Evolutionary conservation across 169 alveolate genomes (phyloP).

Genomic region (Theileria annulata): DNA sequence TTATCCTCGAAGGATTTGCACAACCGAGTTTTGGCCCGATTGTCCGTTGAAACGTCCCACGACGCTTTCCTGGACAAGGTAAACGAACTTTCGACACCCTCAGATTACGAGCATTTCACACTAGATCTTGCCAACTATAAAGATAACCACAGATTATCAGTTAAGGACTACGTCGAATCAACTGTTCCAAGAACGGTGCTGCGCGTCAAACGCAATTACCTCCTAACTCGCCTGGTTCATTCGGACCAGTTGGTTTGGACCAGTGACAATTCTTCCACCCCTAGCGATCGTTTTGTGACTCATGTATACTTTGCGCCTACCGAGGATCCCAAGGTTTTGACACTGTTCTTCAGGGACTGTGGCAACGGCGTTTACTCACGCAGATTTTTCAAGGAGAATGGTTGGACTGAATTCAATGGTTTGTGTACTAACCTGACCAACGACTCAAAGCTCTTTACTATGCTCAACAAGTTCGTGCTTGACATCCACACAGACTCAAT

Average conservation of each 20-base stretch:
- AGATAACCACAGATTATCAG: neutral
- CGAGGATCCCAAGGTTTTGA: conserved; percentile 1
- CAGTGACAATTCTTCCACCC: neutral
- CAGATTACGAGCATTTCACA: neutral
- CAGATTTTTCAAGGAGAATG: neutral
- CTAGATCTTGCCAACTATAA: neutral
- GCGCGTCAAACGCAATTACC: neutral
- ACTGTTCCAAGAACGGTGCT: conserved; percentile 2
- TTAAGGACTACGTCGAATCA: conserved; percentile 7
- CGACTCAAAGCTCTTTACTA: neutral
- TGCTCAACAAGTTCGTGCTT: neutral
- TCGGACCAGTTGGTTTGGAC: neutral
- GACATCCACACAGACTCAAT: neutral
- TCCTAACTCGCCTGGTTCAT: neutral
- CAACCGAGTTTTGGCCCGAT: neutral
- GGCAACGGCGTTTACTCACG: neutral
- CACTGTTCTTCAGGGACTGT: conserved; percentile 7
- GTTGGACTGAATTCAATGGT: neutral
- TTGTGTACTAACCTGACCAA: neutral
- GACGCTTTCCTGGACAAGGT: neutral
- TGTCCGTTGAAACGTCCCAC: neutral
- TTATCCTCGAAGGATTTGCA: neutral
- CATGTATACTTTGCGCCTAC: conserved; percentile 18
- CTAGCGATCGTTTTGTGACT: neutral
- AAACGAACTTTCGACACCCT: neutral